phyloP scores from a whole-genome alignment of 305 asterid species.

The Fraxinus latifolia region DNA sequence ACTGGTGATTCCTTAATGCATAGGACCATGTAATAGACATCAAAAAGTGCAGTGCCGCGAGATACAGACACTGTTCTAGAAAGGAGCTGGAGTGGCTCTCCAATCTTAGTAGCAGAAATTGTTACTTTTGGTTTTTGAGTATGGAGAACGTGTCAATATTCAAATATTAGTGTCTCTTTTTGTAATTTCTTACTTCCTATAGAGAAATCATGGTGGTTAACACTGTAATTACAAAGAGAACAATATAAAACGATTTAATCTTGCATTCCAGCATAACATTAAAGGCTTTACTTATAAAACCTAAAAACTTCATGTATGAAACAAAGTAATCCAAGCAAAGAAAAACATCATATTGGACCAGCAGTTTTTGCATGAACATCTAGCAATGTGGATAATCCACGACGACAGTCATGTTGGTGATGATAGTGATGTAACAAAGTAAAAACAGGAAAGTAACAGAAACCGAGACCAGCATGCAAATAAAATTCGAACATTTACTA shows the following conservation, averaged over 20 bases:
- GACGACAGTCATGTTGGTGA: neutral
- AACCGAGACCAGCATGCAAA: conserved; percentile 14
- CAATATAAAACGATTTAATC: neutral
- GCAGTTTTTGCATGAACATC: conserved; percentile 10
- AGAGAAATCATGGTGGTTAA: neutral
- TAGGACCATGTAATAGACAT: neutral
- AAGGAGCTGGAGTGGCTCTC: neutral
- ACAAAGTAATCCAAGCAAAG: conserved; percentile 5
- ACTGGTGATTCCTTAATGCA: neutral
- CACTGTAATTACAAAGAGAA: neutral
- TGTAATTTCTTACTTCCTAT: neutral
- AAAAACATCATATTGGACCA: neutral
- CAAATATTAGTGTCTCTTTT: neutral
- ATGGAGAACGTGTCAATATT: neutral
- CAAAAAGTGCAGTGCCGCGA: neutral
- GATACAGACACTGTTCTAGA: neutral
- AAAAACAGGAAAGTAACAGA: conserved; percentile 1
- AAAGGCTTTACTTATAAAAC: neutral
- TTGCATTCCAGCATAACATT: conserved; percentile 5
- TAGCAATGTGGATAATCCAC: neutral
- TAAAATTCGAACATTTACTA: conserved; percentile 15
- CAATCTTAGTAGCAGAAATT: neutral
- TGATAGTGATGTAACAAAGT: neutral
- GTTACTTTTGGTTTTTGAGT: neutral
- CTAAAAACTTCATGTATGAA: neutral